phyloP scores from a whole-genome alignment of 805 yeast genomes.

The Teunomyces pallodes region DNA sequence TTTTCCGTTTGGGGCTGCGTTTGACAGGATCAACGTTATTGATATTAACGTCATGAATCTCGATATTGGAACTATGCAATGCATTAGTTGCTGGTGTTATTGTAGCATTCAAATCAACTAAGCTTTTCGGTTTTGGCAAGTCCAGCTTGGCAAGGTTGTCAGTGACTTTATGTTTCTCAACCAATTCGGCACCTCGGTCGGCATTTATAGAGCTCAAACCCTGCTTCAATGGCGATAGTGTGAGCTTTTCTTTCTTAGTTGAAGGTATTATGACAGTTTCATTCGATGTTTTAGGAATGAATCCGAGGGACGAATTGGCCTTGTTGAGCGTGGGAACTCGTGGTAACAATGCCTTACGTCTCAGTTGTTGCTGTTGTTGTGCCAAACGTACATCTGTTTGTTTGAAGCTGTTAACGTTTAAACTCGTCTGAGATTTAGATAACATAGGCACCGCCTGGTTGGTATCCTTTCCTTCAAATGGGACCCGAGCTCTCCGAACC shows the following conservation, averaged over 20 bases:
- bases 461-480: slow-evolving; percentile 41
- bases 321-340: slow-evolving; percentile 27
- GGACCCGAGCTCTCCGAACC: slow-evolving; percentile 21
- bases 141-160: slow-evolving; percentile 4
- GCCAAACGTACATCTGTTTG: neutral
- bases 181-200: slow-evolving; percentile 8
- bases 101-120: slow-evolving; percentile 10
- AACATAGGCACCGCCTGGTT: slow-evolving; percentile 27
- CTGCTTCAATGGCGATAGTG: neutral
- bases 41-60: slow-evolving; percentile 7
- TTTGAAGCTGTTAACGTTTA: slow-evolving; percentile 3
- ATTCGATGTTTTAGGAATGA: slow-evolving; percentile 15
- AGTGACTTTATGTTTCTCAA: slow-evolving; percentile 6
- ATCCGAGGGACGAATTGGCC: slow-evolving; percentile 39
- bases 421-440: slow-evolving; percentile 29
- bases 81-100: slow-evolving; percentile 13
- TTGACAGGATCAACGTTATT: slow-evolving; percentile 31
- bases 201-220: slow-evolving; percentile 1
- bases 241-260: neutral
- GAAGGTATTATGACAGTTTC: neutral
- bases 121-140: neutral
- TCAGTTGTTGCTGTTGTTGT: neutral
- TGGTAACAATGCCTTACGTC: slow-evolving; percentile 7
- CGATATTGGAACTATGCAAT: slow-evolving; percentile 21
- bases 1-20: slow-evolving; percentile 6